phyloP scores from a whole-genome alignment of 805 yeast genomes.

The Saccharomycopsis olivae region DNA sequence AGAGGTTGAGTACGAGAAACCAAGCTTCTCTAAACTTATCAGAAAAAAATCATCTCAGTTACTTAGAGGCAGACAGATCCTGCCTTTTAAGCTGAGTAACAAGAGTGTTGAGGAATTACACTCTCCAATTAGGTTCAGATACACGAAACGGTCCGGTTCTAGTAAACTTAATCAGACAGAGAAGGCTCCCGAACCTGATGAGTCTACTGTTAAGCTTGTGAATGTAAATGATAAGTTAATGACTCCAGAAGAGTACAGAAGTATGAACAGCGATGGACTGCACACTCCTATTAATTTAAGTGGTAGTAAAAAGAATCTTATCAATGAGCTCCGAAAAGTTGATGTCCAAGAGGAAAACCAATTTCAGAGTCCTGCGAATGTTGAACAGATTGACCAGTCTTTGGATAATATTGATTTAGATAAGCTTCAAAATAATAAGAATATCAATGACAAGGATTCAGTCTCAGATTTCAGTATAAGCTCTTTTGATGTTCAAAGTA shows the following conservation, averaged over 20 bases:
- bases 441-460: slow-evolving; percentile 3
- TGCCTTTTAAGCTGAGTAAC: slow-evolving; percentile 7
- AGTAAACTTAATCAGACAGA: background rate
- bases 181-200: background rate
- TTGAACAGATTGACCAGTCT: background rate
- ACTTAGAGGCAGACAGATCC: slow-evolving; percentile 9
- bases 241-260: slow-evolving; percentile 17
- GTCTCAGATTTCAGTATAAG: slow-evolving; percentile 4
- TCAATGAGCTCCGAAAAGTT: slow-evolving; percentile 4
- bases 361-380: background rate
- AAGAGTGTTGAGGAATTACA: slow-evolving; percentile 12
- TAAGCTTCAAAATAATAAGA: background rate
- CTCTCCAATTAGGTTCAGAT: slow-evolving; percentile 14
- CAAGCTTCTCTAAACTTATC: slow-evolving; percentile 16
- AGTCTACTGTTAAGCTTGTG: slow-evolving; percentile 16
- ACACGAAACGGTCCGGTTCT: slow-evolving; percentile 3
- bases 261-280: background rate
- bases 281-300: slow-evolving; percentile 1
- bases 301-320: slow-evolving; percentile 11
- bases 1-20: slow-evolving; percentile 9
- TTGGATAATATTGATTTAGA: background rate
- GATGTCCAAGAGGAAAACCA: background rate
- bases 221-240: slow-evolving; percentile 13
- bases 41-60: slow-evolving; percentile 18
- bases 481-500: slow-evolving; percentile 10